Evolutionary conservation across 306 rosid species (phyloP).

Genomic region (Cicer judaicum): DNA sequence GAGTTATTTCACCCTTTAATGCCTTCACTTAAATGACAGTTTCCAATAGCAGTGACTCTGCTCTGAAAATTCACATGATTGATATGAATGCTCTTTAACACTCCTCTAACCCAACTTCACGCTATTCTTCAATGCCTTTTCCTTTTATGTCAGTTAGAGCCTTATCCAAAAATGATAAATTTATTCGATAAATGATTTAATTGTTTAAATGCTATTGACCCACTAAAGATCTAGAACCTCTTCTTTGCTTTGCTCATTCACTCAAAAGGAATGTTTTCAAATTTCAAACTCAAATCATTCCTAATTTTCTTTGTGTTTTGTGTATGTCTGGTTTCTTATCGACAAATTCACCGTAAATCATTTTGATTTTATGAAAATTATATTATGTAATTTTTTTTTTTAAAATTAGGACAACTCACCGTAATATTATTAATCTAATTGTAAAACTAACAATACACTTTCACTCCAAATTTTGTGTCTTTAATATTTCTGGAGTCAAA

Average conservation of each 20-base stretch:
- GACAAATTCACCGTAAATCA: too few relatives aligned
- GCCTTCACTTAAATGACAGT: constrained; percentile 36
- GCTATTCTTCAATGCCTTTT: constrained; percentile 46
- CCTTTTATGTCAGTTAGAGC: constrained; percentile 24
- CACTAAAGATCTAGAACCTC: background rate
- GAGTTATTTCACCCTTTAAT: constrained; percentile 42
- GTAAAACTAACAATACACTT: too few relatives aligned
- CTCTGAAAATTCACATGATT: constrained; percentile 49
- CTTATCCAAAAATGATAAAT: constrained; percentile 32
- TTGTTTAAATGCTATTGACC: constrained; percentile 29
- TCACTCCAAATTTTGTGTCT: too few relatives aligned
- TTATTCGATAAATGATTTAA: constrained; percentile 28
- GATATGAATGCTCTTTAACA: constrained; percentile 48
- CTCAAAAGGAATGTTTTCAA: constrained; percentile 29
- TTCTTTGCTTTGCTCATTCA: constrained; percentile 11
- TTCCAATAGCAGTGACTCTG: constrained; percentile 28
- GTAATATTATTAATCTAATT: too few relatives aligned
- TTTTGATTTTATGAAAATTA: too few relatives aligned
- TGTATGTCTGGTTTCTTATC: too few relatives aligned
- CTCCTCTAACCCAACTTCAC: background rate
- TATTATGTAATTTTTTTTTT: too few relatives aligned
- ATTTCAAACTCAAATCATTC: constrained; percentile 12
- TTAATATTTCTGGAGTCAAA: too few relatives aligned
- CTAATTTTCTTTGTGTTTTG: background rate
- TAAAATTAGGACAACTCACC: too few relatives aligned